A percentile compares a stretch with the other conserved stretches of the same genome.
Conservation (phyloP, 306 rosid species). For the Dalbergia cultrata region DNA sequence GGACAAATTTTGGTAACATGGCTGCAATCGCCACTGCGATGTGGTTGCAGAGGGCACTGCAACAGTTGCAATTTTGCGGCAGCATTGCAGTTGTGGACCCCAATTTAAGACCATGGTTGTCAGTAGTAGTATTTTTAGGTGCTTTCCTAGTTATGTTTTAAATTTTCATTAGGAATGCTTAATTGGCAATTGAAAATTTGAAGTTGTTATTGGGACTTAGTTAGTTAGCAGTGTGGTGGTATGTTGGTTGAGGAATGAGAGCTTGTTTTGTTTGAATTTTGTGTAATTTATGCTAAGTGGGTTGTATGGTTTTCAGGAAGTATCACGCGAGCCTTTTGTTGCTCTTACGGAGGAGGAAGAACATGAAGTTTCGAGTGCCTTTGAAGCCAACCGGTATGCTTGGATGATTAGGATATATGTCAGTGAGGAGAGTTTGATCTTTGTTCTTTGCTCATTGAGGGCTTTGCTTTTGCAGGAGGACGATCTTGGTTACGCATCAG, state of each 20-base stretch:
- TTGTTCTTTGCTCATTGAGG: constrained; percentile 42
- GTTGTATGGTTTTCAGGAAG: constrained; percentile 61
- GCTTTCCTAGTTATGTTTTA: neutral
- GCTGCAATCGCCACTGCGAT: no score
- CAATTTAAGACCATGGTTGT: neutral
- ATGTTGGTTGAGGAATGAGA: constrained; percentile 38
- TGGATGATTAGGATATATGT: constrained; percentile 36
- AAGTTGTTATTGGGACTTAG: neutral
- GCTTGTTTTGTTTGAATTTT: constrained; percentile 17
- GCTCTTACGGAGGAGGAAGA: constrained; percentile 74
- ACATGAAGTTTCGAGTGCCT: constrained; percentile 62
- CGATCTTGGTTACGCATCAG: constrained; percentile 75
- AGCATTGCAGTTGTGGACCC: no score
- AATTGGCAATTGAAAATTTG: no score
- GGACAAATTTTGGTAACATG: no score
- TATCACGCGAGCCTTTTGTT: constrained; percentile 66
- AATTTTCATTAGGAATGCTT: neutral
- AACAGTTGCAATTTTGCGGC: no score
- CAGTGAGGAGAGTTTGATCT: constrained; percentile 32
- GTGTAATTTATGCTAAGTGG: constrained; percentile 20
- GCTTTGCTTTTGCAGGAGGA: constrained; percentile 61
- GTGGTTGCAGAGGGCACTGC: no score
- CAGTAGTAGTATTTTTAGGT: neutral
- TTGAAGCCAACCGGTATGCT: constrained; percentile 65
- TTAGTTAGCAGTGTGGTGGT: neutral